phyloP scores from a whole-genome alignment of 495 filamentous ascomycete species.

The Penicillium coffeae region DNA sequence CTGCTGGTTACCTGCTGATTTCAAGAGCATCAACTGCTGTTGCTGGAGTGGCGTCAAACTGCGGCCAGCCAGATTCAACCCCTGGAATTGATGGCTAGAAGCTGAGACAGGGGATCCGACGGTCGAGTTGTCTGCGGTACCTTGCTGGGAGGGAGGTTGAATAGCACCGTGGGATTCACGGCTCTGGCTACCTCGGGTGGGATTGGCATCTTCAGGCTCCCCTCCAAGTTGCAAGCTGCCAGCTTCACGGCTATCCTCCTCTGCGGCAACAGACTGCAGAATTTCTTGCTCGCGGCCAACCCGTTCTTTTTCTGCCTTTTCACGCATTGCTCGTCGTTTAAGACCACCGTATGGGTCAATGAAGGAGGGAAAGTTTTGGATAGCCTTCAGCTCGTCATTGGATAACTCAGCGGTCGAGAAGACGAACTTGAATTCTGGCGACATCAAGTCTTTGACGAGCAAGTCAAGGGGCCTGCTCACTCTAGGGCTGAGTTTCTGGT shows the following conservation, averaged over 20 bases:
- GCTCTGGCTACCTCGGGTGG: slow-evolving; percentile 45
- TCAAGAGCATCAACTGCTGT: slow-evolving; percentile 65
- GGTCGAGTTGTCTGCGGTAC: slow-evolving; percentile 42
- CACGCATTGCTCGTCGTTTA: slow-evolving; percentile 67
- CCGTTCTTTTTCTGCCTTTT: slow-evolving; percentile 62
- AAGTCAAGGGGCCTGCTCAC: slow-evolving; percentile 37
- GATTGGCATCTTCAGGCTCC: slow-evolving; percentile 71
- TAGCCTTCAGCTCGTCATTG: slow-evolving; percentile 50
- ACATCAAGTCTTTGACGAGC: slow-evolving; percentile 51
- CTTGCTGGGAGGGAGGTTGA: slow-evolving; percentile 71
- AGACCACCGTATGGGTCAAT: slow-evolving; percentile 76
- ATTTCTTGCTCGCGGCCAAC: slow-evolving; percentile 58
- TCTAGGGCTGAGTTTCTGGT: slow-evolving; percentile 18
- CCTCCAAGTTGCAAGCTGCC: slow-evolving; percentile 87
- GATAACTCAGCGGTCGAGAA: slow-evolving; percentile 52
- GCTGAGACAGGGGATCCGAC: slow-evolving; percentile 46
- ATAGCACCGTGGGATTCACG: slow-evolving; percentile 55
- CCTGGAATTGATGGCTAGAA: slow-evolving; percentile 50
- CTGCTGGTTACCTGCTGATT: slow-evolving; percentile 54
- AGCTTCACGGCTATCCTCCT: slow-evolving; percentile 63
- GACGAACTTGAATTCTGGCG: slow-evolving; percentile 57
- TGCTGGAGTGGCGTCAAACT: slow-evolving; percentile 79
- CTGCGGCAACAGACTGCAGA: slow-evolving; percentile 43
- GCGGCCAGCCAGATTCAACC: slow-evolving; percentile 58
- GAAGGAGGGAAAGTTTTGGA: slow-evolving; percentile 67